phyloP scores from a whole-genome alignment of 768 basidiomycete genomes.

The Dacryopinax primogenitus region DNA sequence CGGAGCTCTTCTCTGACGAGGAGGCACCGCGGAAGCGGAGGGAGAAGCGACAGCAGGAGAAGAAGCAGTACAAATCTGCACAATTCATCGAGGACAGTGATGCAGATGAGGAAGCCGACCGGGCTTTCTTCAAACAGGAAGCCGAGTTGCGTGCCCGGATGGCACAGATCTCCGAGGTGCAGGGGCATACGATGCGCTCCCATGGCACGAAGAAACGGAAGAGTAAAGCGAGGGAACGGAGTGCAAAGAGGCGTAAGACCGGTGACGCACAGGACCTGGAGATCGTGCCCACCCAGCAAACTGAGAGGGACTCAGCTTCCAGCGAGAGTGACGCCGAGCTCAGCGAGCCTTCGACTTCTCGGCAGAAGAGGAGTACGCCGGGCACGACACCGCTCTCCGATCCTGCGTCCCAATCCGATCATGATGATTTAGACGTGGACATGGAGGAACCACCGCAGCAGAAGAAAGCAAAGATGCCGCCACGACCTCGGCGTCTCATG shows the following conservation, averaged over 20 bases:
- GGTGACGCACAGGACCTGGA: background rate
- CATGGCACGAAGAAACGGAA: slow-evolving; percentile 49
- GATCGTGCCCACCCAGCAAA: background rate
- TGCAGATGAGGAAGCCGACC: slow-evolving; percentile 65
- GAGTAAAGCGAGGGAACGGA: slow-evolving; percentile 31
- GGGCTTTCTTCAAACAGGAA: slow-evolving; percentile 70
- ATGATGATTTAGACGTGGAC: background rate
- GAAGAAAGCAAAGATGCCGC: background rate
- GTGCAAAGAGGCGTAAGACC: slow-evolving; percentile 8
- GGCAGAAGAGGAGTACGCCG: background rate
- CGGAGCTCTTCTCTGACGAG: slow-evolving; percentile 19
- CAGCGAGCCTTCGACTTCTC: background rate
- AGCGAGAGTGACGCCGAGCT: background rate
- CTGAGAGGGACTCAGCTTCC: background rate
- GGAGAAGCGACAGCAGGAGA: slow-evolving; percentile 50
- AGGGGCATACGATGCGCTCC: slow-evolving; percentile 37
- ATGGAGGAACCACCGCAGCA: background rate
- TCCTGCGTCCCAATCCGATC: background rate
- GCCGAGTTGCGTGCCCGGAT: slow-evolving; percentile 44
- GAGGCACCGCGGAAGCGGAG: slow-evolving; percentile 27
- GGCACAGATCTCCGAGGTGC: slow-evolving; percentile 29
- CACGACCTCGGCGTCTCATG: background rate
- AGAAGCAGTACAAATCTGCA: slow-evolving; percentile 70
- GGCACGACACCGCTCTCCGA: background rate
- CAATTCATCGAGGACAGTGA: slow-evolving; percentile 90